Evolutionary conservation across 1,284 basidiomycete genomes (phyloP).

Genomic region (Xerocomus subilludens): DNA sequence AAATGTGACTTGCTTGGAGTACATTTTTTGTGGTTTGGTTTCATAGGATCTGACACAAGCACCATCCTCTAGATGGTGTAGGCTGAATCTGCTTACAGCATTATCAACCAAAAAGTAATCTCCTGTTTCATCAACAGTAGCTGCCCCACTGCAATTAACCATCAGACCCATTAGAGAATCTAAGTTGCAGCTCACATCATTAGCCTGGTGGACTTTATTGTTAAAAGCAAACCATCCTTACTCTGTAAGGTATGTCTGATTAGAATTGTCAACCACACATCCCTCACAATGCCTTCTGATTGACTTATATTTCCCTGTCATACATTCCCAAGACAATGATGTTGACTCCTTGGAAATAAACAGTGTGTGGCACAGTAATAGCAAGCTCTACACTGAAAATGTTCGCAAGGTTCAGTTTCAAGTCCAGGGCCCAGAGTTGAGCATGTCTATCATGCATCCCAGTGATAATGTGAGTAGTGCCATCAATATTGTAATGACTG

Average conservation of each 20-base stretch:
- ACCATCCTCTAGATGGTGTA: not conserved
- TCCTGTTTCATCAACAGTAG: not conserved
- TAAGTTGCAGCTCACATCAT: too few relatives aligned
- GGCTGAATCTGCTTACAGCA: not conserved
- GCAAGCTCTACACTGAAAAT: too few relatives aligned
- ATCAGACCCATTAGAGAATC: constrained; percentile 12
- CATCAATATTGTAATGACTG: constrained; percentile 4
- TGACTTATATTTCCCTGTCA: constrained; percentile 29
- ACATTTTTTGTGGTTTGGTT: not conserved
- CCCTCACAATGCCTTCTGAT: not conserved
- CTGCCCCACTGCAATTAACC: not conserved
- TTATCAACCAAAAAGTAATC: constrained; percentile 3
- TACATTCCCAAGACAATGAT: too few relatives aligned
- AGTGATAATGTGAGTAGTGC: constrained; percentile 1
- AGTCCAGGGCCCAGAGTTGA: constrained; percentile 25
- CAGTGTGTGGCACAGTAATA: constrained; percentile 6
- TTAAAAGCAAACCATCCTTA: constrained; percentile 14
- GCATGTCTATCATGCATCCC: constrained; percentile 14
- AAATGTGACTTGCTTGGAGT: too few relatives aligned
- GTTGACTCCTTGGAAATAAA: constrained; percentile 5
- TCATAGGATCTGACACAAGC: too few relatives aligned
- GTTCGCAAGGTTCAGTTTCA: constrained; percentile 5
- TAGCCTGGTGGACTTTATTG: constrained; percentile 12
- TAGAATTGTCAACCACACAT: too few relatives aligned
- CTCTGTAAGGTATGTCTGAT: constrained; percentile 4